Evolutionary conservation across 176 grass and related monocot genomes (phyloP), one percentile per base, ranked within the genome.

Genomic region (barley (Hordeum vulgare)): DNA sequence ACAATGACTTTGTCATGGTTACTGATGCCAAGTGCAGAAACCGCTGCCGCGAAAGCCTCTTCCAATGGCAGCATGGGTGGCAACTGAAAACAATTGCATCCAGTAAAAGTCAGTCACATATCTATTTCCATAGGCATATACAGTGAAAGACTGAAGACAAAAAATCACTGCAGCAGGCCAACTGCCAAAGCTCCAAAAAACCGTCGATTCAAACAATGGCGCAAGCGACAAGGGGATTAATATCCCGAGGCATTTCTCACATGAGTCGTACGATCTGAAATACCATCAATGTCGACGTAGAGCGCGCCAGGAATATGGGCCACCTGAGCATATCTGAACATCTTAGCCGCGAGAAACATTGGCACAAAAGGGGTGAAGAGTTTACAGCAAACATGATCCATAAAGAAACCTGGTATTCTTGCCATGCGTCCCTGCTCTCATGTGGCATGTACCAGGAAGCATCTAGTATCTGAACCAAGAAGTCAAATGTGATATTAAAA

Each of bases 361-460:
- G 11, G 24, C 28, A 47, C 10, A 62, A 83, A 85, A 59, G 41
- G 44, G 12, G 61, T 4, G 64, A 80, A 76, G 18, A 53, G 62
- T 47, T 29, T 14, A 36, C 11, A 54, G 17, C 6, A 13, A 23
- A 82, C 18, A 10, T 47, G 42, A 65, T 87, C 15, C 23, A 60
- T 23, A 67, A 56, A 21, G 18, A 56, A 72, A 98, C 96, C 96
- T 96, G 90, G 62, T 96, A 96, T 76, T 94, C 91, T 94, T 89
- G 77, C 89, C 89, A 83, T 71, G 96, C 82, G 75, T 95, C 83
- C 82, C 80, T 89, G 18, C 90, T 89, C 86, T 95, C 96, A 18
- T 75, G 69, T 65, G 93, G 91, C 96, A 98, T 92, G 85, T 98
- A 92, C 96, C 93, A 96, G 21, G 96, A 98, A 85, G 93, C 93